These are phyloP conservation scores for Fragosphaeria purpurea DNA, from an alignment of 2,329 filamentous ascomycete genomes.

Conservation along the genomic window DNA sequence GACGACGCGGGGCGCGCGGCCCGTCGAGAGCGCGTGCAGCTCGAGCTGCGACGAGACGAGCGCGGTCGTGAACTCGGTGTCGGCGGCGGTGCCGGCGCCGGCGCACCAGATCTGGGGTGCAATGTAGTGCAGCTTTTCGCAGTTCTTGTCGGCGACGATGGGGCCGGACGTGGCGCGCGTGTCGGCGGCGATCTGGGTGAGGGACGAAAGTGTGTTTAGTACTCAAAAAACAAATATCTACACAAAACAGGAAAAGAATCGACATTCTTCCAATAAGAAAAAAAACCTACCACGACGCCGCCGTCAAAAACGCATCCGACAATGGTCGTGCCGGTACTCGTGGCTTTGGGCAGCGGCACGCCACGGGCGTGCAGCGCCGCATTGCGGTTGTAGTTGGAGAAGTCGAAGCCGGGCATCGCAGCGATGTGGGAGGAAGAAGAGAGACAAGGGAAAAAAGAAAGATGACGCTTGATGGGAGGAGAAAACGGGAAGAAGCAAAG, in stretches of 20 bases:
- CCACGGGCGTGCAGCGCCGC: slow-evolving; percentile 87
- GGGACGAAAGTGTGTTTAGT: background rate
- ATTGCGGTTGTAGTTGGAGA: slow-evolving; percentile 99
- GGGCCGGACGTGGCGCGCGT: slow-evolving; percentile 94
- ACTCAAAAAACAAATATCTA: background rate
- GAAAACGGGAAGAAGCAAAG: too few relatives aligned
- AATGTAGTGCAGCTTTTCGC: slow-evolving; percentile 99
- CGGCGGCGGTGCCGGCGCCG: slow-evolving; percentile 91
- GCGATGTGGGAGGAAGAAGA: slow-evolving; percentile 23
- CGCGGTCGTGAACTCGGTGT: slow-evolving; percentile 97
- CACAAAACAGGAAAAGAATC: background rate
- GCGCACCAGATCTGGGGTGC: slow-evolving; percentile 98
- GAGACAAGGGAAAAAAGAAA: background rate
- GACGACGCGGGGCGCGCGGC: slow-evolving; percentile 91
- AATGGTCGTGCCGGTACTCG: slow-evolving; percentile 97
- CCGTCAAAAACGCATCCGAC: slow-evolving; percentile 95
- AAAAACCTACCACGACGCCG: slow-evolving; percentile 73
- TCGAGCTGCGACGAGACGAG: slow-evolving; percentile 98
- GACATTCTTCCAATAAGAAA: too few relatives aligned
- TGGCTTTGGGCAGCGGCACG: slow-evolving; percentile 91
- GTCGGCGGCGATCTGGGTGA: slow-evolving; percentile 81
- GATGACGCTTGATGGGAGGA: too few relatives aligned
- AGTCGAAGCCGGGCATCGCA: slow-evolving; percentile 90
- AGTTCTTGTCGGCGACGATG: slow-evolving; percentile 99
- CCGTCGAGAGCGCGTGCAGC: slow-evolving; percentile 90